Conservation (phyloP, 352 stramenopile genomes). For the Phytophthora vignae region DNA sequence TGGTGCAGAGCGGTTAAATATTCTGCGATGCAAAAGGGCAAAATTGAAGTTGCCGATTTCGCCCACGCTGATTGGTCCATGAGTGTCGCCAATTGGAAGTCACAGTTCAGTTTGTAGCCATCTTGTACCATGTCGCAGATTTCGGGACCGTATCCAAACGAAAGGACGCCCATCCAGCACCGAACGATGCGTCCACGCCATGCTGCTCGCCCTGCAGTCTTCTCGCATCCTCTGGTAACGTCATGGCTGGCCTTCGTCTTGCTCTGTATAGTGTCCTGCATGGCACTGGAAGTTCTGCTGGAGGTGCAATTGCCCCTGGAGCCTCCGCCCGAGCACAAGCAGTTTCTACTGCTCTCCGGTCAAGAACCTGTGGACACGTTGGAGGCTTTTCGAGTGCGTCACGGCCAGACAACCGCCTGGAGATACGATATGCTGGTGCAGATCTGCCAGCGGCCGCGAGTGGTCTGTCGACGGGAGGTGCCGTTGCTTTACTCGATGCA, state of each 20-base stretch:
- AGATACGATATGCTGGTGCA: constrained; percentile 50
- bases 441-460: constrained; percentile 38
- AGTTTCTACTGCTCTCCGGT: constrained; percentile 43
- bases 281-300: constrained; percentile 34
- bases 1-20: neutral
- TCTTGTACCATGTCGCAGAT: constrained; percentile 22
- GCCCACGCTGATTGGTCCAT: too few species aligned
- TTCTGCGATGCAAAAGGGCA: too few species aligned
- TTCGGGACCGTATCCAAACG: constrained; percentile 13
- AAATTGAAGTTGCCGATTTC: neutral
- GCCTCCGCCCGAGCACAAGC: constrained; percentile 29
- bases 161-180: constrained; percentile 14
- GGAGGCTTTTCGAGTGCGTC: constrained; percentile 52
- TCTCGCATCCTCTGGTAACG: neutral
- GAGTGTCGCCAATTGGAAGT: too few species aligned
- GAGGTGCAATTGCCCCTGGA: constrained; percentile 38
- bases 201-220: constrained; percentile 4
- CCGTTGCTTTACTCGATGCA: constrained; percentile 52
- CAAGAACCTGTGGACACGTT: constrained; percentile 66
- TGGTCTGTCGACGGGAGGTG: constrained; percentile 52
- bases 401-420: constrained; percentile 45
- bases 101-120: neutral
- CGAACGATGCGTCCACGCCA: constrained; percentile 9
- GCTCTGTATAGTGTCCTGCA: constrained; percentile 23
- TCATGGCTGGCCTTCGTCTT: constrained; percentile 26